A percentile compares a stretch with the other conserved stretches of the same genome.
Evolutionary conservation across 805 yeast species (phyloP).

Genomic region (Lachancea kluyveri): DNA sequence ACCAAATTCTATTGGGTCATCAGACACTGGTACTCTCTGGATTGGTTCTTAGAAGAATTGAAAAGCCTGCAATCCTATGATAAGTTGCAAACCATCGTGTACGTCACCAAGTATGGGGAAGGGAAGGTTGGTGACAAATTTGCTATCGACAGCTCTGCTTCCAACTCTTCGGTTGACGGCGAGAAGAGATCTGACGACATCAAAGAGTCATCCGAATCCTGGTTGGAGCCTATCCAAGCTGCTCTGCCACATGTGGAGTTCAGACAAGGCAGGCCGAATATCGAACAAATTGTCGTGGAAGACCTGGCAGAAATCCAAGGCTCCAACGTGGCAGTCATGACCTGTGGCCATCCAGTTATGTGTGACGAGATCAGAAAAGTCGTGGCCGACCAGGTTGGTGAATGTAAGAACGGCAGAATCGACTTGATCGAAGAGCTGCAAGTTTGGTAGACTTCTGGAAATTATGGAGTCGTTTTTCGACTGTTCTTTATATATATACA

Average conservation of each 20-base stretch:
- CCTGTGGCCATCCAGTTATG: constrained; percentile 51
- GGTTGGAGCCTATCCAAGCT: constrained; percentile 11
- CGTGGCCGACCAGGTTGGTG: constrained; percentile 32
- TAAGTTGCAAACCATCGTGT: constrained; percentile 24
- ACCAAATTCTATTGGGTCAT: constrained; percentile 14
- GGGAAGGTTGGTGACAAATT: constrained; percentile 11
- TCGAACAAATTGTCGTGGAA: constrained; percentile 31
- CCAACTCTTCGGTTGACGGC: constrained; percentile 4
- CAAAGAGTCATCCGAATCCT: constrained; percentile 1
- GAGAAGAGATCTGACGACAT: constrained; percentile 7
- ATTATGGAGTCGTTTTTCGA: no score
- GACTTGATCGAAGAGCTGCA: constrained; percentile 55
- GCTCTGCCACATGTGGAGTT: constrained; percentile 35
- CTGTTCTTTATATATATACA: no score
- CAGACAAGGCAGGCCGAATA: constrained; percentile 40
- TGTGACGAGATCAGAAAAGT: constrained; percentile 46
- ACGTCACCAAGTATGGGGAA: constrained; percentile 51
- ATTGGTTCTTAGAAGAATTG: constrained; percentile 16
- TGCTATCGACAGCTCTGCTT: constrained; percentile 2
- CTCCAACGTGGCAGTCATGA: constrained; percentile 41
- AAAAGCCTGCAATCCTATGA: constrained; percentile 11
- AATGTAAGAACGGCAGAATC: constrained; percentile 35
- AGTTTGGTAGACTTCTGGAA: constrained; percentile 47
- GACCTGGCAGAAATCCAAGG: constrained; percentile 34
- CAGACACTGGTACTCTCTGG: constrained; percentile 13